Evolutionary conservation across 345 rosid genomes (phyloP), one percentile per base, ranked within the genome.

Genomic region (Nephelium lappaceum): DNA sequence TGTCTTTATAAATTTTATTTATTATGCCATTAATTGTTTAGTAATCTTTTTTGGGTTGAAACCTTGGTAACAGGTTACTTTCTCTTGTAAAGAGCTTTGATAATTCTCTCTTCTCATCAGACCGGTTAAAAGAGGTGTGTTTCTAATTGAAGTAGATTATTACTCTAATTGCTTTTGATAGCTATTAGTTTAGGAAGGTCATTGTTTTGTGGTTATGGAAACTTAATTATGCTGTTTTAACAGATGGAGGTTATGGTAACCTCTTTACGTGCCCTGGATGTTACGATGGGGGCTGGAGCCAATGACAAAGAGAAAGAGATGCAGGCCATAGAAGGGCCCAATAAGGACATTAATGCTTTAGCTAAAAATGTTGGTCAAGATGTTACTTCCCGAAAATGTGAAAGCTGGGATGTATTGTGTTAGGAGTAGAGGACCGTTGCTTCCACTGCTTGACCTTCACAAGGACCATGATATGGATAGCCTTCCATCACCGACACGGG

Each of bases 401-500:
- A 90, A 87, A 72, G 76, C 79, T 43, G 95, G 85, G 61, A 57
- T 77, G 41, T 74, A 85, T 63, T 78, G 72, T 71, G 68, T 83
- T 57, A 94, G 84, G 88, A 85, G 85, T 77, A 92, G 88, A 85
- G 88, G 83, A 24, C 60, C 77, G 70, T 69, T 85, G 83, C 88
- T 88, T 18, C 98, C 98, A 49, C 85, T 97, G 85, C 89, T 97
- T 51, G 98, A 97, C 86, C 98, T 94, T 79, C 97, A 94, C 77
- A 94, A 88, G 89, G 97, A 86, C 83, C 99, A 97, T 80, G 99
- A 97, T 79, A 91, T 79, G 53, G 97, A 97, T 86, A 93, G 95
- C 78, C 97, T 97, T 80, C 98, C 99, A 6, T 97, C 98, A 14
- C 99, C 99, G 25, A 97, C 99, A 63, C 89, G 89, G 71, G 94